A percentile compares a stretch with the other conserved stretches of the same genome.
These are phyloP conservation scores for Fraxinus greggii DNA, from an alignment of 305 asterid genomes.

Conservation along the genomic window DNA sequence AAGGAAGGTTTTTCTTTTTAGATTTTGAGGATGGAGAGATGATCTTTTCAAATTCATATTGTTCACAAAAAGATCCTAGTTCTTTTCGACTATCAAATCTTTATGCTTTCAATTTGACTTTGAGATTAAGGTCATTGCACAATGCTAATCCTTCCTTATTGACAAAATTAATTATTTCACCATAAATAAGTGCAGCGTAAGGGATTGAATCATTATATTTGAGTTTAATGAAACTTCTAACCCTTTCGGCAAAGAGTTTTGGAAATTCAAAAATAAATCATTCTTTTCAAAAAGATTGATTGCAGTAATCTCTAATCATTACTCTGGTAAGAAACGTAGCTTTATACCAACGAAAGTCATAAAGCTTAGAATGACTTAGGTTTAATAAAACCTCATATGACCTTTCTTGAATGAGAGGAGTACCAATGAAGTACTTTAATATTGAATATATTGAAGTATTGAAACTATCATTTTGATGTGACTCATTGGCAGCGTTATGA, in stretches of 20 bases:
- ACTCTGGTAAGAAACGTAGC: not conserved
- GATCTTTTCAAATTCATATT: not conserved
- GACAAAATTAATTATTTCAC: not conserved
- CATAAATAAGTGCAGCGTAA: not conserved
- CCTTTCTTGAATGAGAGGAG: not conserved
- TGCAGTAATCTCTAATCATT: not conserved
- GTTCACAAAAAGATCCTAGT: not conserved
- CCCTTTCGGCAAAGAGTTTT: not conserved
- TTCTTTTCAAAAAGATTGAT: not conserved
- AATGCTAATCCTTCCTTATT: not conserved
- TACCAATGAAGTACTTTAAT: not conserved
- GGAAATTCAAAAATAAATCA: not conserved
- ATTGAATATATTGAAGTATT: not conserved
- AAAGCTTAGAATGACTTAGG: not conserved
- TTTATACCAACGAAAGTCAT: not conserved
- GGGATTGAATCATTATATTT: not conserved
- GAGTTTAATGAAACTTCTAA: not conserved
- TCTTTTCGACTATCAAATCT: not conserved
- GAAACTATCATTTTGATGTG: not conserved
- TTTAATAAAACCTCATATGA: not conserved
- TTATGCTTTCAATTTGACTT: not conserved
- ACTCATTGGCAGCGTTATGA: not conserved
- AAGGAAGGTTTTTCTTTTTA: not conserved
- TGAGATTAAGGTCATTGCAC: not conserved
- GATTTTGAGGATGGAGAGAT: not conserved